Evolutionary conservation across 73 alveolate species (phyloP), one percentile per base, ranked within the genome.

Genomic region (Paramecium tetraurelia): DNA sequence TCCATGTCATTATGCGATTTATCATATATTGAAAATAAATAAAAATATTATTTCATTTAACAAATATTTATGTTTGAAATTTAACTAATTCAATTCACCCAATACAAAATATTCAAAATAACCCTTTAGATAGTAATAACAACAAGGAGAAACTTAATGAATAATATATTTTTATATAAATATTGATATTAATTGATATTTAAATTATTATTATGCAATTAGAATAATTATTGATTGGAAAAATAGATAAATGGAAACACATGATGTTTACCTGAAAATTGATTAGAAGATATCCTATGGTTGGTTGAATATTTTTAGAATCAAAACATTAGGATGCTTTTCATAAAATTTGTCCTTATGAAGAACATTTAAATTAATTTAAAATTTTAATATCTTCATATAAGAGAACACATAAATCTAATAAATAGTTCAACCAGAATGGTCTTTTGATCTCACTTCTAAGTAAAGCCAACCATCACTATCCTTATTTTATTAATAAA

Each of bases 1-100:
- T 63, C 84, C 84, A 63, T 63, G 84, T 63, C 31, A 63, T 22
- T 63, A 63, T 63, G 31, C 84, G 84, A 63, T 63, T 63, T 63
- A 63, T 63, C 84, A 63, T 63, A 63, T 63, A 31, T 63, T 63
- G 24, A 31, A 63, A 63, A 63, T 63, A 63, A 63, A 53, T 53
- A 53, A 53, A 53, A 53, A 53, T 53, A 53, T 53, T 53, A 53
- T 53, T 53, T 53, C 35, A 53, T 53, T 18, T 5, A 53, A 18
- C 22, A 53, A 53, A 53, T 5, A 18, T 53, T n/a, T 53, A 7
- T 53, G 3, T 53, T 53, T 53, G 11, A 16, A 16, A 48, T 48
- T 48, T 48, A 48, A 48, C 31, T 27, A 27, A 27, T 27, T 27
- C 31, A 27, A 27, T 27, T 27, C 1, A 1, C 0, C 59, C 59